Conservation (phyloP, 2,329 filamentous ascomycete species). For the Nigrograna mackinnonii region DNA sequence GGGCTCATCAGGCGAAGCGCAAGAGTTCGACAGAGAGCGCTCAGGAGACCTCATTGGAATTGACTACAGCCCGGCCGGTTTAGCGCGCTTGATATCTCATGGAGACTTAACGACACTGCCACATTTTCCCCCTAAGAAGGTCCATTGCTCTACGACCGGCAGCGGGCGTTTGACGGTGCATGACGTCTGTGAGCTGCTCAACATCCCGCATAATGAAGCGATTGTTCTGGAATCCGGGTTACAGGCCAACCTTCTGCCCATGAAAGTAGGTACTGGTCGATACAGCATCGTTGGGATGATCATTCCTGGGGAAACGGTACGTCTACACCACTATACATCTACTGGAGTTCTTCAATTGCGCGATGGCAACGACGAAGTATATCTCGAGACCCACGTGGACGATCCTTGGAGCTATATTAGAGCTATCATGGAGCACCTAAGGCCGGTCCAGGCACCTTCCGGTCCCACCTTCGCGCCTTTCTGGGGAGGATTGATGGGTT, state of each 20-base stretch:
- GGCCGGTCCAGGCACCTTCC: slow-evolving; percentile 24
- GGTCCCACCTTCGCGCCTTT: slow-evolving; percentile 59
- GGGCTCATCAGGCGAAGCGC: neutral
- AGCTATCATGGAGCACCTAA: slow-evolving; percentile 40
- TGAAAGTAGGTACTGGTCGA: slow-evolving; percentile 57
- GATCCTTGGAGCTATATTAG: slow-evolving; percentile 47
- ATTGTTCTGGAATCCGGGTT: slow-evolving; percentile 53
- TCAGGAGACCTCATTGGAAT: neutral
- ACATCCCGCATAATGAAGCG: slow-evolving; percentile 37
- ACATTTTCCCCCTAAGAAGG: slow-evolving; percentile 26
- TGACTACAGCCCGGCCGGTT: neutral
- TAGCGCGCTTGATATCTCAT: slow-evolving; percentile 29
- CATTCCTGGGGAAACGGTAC: slow-evolving; percentile 54
- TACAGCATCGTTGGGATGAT: slow-evolving; percentile 76
- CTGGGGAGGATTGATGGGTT: slow-evolving; percentile 83
- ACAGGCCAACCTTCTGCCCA: slow-evolving; percentile 42
- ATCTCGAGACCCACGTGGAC: slow-evolving; percentile 25
- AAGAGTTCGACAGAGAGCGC: neutral
- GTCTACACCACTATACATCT: slow-evolving; percentile 38
- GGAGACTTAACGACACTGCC: slow-evolving; percentile 26
- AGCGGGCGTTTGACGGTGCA: slow-evolving; percentile 40
- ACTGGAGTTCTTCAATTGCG: slow-evolving; percentile 29
- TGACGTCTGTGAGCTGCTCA: slow-evolving; percentile 40
- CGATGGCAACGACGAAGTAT: slow-evolving; percentile 28
- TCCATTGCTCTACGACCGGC: slow-evolving; percentile 37